Evolutionary conservation across 805 yeast genomes (phyloP).

Genomic region (Grigorovia jiainica): DNA sequence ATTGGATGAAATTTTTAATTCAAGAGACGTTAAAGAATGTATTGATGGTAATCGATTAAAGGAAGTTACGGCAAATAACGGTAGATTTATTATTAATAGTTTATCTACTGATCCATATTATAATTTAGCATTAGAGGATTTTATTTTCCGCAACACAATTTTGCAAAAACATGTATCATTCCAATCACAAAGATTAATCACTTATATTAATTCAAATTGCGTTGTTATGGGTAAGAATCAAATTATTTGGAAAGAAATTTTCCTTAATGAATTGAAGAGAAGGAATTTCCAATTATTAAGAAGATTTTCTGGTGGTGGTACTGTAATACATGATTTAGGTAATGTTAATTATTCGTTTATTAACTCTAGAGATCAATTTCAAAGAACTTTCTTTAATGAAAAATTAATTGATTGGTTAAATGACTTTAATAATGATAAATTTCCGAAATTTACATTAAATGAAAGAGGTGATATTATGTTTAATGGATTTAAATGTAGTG

Average conservation of each 20-base stretch:
- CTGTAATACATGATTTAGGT: slow-evolving; percentile 90
- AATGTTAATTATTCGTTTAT: slow-evolving; percentile 81
- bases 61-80: slow-evolving; percentile 31
- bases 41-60: slow-evolving; percentile 16
- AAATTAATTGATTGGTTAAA: slow-evolving; percentile 33
- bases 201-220: slow-evolving; percentile 73
- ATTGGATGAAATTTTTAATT: slow-evolving; percentile 22
- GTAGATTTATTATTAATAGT: slow-evolving; percentile 46
- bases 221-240: slow-evolving; percentile 96
- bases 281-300: slow-evolving; percentile 59
- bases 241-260: slow-evolving; percentile 85
- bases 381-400: slow-evolving; percentile 45
- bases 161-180: slow-evolving; percentile 8
- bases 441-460: slow-evolving; percentile 45
- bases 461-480: slow-evolving; percentile 73
- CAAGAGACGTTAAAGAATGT: slow-evolving; percentile 11
- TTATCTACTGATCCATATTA: slow-evolving; percentile 51
- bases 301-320: slow-evolving; percentile 88
- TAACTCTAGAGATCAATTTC: slow-evolving; percentile 56
- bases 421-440: slow-evolving; percentile 5
- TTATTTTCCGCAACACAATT: slow-evolving; percentile 59
- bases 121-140: slow-evolving; percentile 78
- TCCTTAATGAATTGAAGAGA: slow-evolving; percentile 43
- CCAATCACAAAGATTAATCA: slow-evolving; percentile 45
- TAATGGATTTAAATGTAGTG: slow-evolving; percentile 59